Evolutionary conservation across 2,329 filamentous ascomycete genomes (phyloP).

Genomic region (Colletotrichum ledebouriae): DNA sequence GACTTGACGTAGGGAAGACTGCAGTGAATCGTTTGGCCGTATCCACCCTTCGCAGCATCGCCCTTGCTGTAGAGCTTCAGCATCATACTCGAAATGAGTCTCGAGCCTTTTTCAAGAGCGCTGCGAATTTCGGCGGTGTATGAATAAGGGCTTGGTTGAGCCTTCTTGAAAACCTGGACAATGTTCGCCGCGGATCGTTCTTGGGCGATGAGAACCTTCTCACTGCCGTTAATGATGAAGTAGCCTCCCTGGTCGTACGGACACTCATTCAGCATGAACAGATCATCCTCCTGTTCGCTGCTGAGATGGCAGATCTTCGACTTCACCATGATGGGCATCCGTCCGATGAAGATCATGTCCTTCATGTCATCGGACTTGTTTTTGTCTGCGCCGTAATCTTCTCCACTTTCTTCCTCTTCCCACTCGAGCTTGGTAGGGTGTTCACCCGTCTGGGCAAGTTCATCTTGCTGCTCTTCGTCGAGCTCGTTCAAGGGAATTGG

Average conservation of each 20-base stretch:
- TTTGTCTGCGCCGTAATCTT: conserved; percentile 65
- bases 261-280: conserved; percentile 95
- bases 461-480: conserved; percentile 72
- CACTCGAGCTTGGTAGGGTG: conserved; percentile 71
- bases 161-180: conserved; percentile 99
- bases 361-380: conserved; percentile 69
- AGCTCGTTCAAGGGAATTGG: conserved; percentile 76
- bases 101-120: conserved; percentile 94
- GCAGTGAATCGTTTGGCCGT: conserved; percentile 89
- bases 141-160: conserved; percentile 89
- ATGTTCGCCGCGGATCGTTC: conserved; percentile 98
- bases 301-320: conserved; percentile 94
- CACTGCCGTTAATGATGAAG: conserved; percentile 98
- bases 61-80: conserved; percentile 92
- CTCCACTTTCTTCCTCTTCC: conserved; percentile 69
- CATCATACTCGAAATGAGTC: conserved; percentile 91
- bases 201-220: conserved; percentile 98
- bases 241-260: conserved; percentile 99
- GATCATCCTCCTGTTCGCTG: conserved; percentile 83
- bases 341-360: conserved; percentile 90
- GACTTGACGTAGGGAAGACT: conserved; percentile 94
- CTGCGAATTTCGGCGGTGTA: conserved; percentile 97
- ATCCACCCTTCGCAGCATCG: conserved; percentile 81
- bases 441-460: conserved; percentile 68
- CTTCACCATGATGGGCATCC: conserved; percentile 97